A percentile compares a stretch with the other conserved stretches of the same genome.
These are phyloP conservation scores for Suillus fuscotomentosus DNA, from an alignment of 768 basidiomycete genomes.

Conservation along the genomic window DNA sequence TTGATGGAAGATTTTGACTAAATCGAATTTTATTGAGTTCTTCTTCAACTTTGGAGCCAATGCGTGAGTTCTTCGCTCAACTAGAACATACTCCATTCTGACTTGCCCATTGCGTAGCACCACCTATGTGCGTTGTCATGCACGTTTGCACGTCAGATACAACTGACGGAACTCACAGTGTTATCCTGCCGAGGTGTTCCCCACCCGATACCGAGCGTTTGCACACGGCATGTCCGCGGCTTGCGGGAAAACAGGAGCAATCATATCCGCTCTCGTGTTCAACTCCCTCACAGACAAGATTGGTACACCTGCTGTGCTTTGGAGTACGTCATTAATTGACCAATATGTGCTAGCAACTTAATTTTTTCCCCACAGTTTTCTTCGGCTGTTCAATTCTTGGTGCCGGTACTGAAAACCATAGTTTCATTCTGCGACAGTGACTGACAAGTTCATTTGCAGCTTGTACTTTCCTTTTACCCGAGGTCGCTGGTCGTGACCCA, in stretches of 20 bases:
- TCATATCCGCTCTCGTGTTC: slow-evolving; percentile 74
- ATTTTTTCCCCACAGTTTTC: slow-evolving; percentile 46
- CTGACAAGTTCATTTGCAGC: slow-evolving; percentile 11
- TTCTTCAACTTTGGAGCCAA: slow-evolving; percentile 86
- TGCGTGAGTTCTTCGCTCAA: slow-evolving; percentile 36
- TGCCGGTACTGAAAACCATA: slow-evolving; percentile 33
- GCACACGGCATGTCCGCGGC: slow-evolving; percentile 80
- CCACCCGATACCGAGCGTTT: slow-evolving; percentile 68
- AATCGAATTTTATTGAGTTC: slow-evolving; percentile 38
- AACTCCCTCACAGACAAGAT: slow-evolving; percentile 58
- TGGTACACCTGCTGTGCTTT: slow-evolving; percentile 64
- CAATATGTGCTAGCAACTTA: slow-evolving; percentile 2
- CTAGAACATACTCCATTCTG: not conserved
- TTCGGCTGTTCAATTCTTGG: slow-evolving; percentile 62
- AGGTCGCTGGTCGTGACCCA: slow-evolving; percentile 50
- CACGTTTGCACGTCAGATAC: not conserved
- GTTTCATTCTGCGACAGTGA: not conserved
- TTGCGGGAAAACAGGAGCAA: slow-evolving; percentile 71
- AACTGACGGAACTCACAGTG: slow-evolving; percentile 34
- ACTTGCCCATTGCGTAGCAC: slow-evolving; percentile 34
- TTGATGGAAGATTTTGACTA: not conserved
- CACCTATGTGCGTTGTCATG: slow-evolving; percentile 42
- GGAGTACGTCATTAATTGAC: slow-evolving; percentile 52
- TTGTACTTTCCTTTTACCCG: slow-evolving; percentile 49
- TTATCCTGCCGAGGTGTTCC: slow-evolving; percentile 80